Conservation (phyloP, 768 basidiomycete genomes). For the Chlorophyllum brunneum region DNA sequence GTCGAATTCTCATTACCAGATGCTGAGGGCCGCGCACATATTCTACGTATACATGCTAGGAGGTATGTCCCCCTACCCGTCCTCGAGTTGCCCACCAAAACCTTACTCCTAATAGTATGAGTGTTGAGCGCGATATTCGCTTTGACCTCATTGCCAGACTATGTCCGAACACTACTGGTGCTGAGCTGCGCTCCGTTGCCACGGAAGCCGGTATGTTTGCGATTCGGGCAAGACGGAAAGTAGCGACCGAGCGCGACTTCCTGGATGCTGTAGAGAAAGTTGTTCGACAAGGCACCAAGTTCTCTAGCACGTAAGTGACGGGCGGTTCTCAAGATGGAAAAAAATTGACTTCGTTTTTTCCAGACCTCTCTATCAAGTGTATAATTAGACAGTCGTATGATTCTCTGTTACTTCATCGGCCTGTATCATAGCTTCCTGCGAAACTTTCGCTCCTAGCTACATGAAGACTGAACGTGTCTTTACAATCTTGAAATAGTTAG, state of each 20-base stretch:
- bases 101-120: too few species aligned
- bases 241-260: slow-evolving; percentile 96
- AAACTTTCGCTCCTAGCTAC: too few species aligned
- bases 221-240: slow-evolving; percentile 93
- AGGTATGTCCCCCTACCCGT: slow-evolving; percentile 59
- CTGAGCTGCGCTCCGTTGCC: slow-evolving; percentile 95
- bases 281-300: slow-evolving; percentile 95
- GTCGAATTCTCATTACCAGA: slow-evolving; percentile 96
- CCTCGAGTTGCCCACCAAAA: too few species aligned
- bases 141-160: slow-evolving; percentile 96
- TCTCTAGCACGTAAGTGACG: slow-evolving; percentile 84
- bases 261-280: slow-evolving; percentile 98
- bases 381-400: slow-evolving; percentile 55
- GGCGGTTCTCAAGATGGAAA: slow-evolving; percentile 8
- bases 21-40: slow-evolving; percentile 94
- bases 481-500: too few species aligned
- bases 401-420: not conserved
- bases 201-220: slow-evolving; percentile 99
- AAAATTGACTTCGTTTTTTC: slow-evolving; percentile 15
- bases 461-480: too few species aligned
- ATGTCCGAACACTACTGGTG: slow-evolving; percentile 97
- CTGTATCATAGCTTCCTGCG: not conserved
- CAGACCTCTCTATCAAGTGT: slow-evolving; percentile 90
- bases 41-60: slow-evolving; percentile 93
- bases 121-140: slow-evolving; percentile 93